Base-by-base conservation (phyloP, 805 yeast genomes). In the Kodamaea kaohsiungensis region DNA sequence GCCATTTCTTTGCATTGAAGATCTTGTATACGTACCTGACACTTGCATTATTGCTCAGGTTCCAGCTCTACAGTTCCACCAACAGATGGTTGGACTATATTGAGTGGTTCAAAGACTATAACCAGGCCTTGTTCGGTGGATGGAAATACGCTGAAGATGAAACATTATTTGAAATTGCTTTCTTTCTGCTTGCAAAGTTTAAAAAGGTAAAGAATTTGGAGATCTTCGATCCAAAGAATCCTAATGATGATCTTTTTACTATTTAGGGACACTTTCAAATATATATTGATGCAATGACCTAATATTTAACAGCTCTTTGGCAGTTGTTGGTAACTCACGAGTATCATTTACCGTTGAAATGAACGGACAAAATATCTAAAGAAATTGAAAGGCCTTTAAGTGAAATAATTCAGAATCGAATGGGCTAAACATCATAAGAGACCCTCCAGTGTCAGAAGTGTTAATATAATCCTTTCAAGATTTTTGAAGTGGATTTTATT, bases 21-120 rank as follows among this genome's bases (percentile, higher is more conserved):
- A 8, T 71, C 1, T 48, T 74, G 12, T 68, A 54, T 49, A 52
- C 59, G 0, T 67, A 58, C 54, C 45, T 67, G 12, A 54, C 63
- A 25, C 43, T 69, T 6, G 59, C 64, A 27, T 42, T 61, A 1
- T 55, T 63, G 48, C 55, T 60, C 16, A 54, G 66, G 13, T 69
- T 72, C 27, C 56, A 60, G 40, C 43, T 72, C 13, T 59, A 59
- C 50, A 50, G 56, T 17, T 43, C 56, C 3, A 39, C 54, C n/a
- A 70, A 67, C 52, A 56, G 70, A 19, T 72, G 76, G 76, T 39
- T 56, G 13, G 70, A 68, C 37, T 70, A 53, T 43, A 54, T 63
- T 13, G 18, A 30, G 1, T 63, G 66, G 67, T 69, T 53, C 50
- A 60, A 52, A 17, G 47, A 56, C 3, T 56, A 59, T 40, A 59